A percentile compares a stretch with the other conserved stretches of the same genome.
Conservation (phyloP, 768 basidiomycete species). For the Albatrellus ellisii region DNA sequence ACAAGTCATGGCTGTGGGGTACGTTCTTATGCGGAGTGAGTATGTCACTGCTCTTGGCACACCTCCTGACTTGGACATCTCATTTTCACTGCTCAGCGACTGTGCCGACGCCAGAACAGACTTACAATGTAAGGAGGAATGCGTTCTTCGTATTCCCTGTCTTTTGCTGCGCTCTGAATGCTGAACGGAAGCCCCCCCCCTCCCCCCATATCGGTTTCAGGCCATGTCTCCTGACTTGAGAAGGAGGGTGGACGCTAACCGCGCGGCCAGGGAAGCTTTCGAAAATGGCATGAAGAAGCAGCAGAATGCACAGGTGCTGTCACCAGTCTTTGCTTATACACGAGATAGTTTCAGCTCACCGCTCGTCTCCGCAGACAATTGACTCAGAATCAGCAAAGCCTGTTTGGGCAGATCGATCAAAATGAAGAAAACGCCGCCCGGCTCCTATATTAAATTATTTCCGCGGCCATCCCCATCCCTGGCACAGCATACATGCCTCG, state of each 20-base stretch:
- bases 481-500: too few relatives aligned
- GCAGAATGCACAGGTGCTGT: constrained; percentile 17
- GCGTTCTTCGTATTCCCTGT: not conserved
- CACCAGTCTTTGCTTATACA: not conserved
- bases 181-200: not conserved
- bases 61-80: not conserved
- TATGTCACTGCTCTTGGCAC: not conserved
- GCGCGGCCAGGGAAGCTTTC: constrained; percentile 21
- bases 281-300: constrained; percentile 21
- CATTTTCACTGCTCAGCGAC: constrained; percentile 13
- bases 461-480: too few relatives aligned
- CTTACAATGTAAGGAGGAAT: constrained; percentile 19
- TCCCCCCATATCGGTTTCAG: constrained; percentile 8
- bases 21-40: constrained; percentile 20
- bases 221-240: constrained; percentile 25
- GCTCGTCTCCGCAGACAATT: constrained; percentile 13
- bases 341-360: constrained; percentile 1
- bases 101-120: constrained; percentile 22
- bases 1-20: constrained; percentile 23
- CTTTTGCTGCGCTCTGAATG: not conserved
- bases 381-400: constrained; percentile 25
- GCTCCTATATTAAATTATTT: too few relatives aligned
- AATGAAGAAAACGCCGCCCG: not conserved
- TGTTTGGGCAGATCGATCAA: constrained; percentile 21
- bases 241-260: constrained; percentile 24